Conservation (phyloP, 345 rosid species). For the Bretschneidera sinensis region DNA sequence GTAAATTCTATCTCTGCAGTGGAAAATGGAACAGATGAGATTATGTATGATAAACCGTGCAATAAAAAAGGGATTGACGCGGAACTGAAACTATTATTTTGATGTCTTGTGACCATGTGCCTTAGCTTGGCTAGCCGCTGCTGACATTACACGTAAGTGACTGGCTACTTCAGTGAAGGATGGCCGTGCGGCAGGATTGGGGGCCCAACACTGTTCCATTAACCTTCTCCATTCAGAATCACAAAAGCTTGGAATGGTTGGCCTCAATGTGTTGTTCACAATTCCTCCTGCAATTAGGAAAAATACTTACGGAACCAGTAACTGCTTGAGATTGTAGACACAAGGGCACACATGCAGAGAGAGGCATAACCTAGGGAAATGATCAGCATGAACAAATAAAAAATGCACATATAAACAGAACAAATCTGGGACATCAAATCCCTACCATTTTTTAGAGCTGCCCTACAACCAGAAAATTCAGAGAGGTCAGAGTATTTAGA, state of each 20-base stretch:
- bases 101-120: conserved; percentile 48
- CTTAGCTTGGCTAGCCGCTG: conserved; percentile 50
- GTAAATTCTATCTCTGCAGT: background rate
- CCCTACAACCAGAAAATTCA: too few species aligned
- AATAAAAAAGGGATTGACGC: background rate
- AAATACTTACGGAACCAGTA: background rate
- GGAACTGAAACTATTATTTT: conserved; percentile 26
- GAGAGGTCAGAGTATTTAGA: too few species aligned
- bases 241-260: conserved; percentile 59
- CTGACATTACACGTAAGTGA: conserved; percentile 57
- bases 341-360: too few species aligned
- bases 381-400: conserved; percentile 2
- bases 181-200: conserved; percentile 65
- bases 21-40: conserved; percentile 17
- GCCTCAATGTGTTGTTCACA: conserved; percentile 74
- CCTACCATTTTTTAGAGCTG: too few species aligned
- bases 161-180: conserved; percentile 69
- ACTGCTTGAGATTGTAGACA: background rate
- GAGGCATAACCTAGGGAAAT: too few species aligned
- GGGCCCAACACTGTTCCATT: conserved; percentile 87
- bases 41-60: conserved; percentile 10
- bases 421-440: too few species aligned
- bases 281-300: conserved; percentile 54
- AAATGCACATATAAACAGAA: background rate
- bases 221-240: conserved; percentile 66